These are phyloP conservation scores for Novymonas esmeraldas DNA, from an alignment of 208 protist genomes.

Conservation along the genomic window DNA sequence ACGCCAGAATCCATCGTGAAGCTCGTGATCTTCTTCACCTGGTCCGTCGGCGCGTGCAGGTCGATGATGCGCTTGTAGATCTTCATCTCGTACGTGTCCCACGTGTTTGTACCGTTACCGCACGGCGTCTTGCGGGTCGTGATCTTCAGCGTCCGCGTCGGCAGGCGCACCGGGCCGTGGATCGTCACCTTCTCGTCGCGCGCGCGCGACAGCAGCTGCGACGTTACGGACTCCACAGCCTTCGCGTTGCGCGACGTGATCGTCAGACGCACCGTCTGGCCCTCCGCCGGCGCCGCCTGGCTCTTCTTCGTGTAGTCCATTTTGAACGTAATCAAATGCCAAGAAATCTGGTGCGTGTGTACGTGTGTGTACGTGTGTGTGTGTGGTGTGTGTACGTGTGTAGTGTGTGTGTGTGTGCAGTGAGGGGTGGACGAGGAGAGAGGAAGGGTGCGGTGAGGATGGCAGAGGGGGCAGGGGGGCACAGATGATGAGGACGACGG, in stretches of 20 bases:
- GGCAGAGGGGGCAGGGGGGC: too few species aligned
- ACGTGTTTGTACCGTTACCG: conserved; percentile 99
- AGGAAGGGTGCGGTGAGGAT: too few species aligned
- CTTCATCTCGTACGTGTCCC: conserved; percentile 99
- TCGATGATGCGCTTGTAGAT: conserved; percentile 99
- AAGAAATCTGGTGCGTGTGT: conserved; percentile 45
- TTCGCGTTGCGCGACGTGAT: conserved; percentile 97
- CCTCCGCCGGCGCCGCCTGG: conserved; percentile 49
- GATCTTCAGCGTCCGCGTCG: conserved; percentile 98
- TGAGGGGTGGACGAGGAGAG: too few species aligned
- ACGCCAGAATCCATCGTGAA: conserved; percentile 90
- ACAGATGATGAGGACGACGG: too few species aligned
- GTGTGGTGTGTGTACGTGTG: too few species aligned
- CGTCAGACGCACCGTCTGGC: conserved; percentile 97
- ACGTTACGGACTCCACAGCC: conserved; percentile 98
- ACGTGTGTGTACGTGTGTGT: too few species aligned
- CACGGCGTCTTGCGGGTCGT: conserved; percentile 99
- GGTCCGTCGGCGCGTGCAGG: conserved; percentile 90
- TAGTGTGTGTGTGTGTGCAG: too few species aligned
- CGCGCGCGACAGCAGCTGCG: conserved; percentile 93
- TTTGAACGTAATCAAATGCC: conserved; percentile 77
- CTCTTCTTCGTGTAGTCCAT: conserved; percentile 86
- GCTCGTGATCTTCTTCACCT: conserved; percentile 93
- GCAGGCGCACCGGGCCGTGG: conserved; percentile 98
- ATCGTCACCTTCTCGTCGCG: conserved; percentile 96